Percentiles rank a stretch among this genome's conserved stretches.
Conservation (phyloP, 2,329 filamentous ascomycete species). For the Chaetothyriales sp. region DNA sequence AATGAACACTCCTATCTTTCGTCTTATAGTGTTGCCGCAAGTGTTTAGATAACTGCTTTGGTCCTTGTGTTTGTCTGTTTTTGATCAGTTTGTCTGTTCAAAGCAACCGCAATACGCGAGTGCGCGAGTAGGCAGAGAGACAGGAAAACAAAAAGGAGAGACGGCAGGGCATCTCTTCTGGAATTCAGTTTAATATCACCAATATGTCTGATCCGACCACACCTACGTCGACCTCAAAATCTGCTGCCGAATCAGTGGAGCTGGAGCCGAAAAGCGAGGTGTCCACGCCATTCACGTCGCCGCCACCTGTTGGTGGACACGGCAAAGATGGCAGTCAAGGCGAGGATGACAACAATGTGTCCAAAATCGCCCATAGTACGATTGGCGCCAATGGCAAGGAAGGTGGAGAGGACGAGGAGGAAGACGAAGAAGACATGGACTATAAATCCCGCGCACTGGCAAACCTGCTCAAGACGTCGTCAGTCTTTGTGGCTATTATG, state of each 20-base stretch:
- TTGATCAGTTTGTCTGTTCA: neutral
- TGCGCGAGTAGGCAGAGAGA: neutral
- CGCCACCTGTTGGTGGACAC: neutral
- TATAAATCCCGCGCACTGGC: constrained; percentile 32
- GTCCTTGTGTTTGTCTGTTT: neutral
- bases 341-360: too few species aligned
- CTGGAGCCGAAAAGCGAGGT: neutral
- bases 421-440: constrained; percentile 28
- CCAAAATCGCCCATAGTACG: too few species aligned
- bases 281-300: neutral
- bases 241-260: neutral
- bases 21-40: neutral
- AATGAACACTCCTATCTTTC: neutral
- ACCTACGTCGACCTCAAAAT: neutral
- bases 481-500: constrained; percentile 37
- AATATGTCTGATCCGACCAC: too few species aligned
- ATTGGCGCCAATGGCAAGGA: too few species aligned
- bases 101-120: neutral
- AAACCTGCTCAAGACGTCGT: constrained; percentile 33
- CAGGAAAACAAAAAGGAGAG: neutral
- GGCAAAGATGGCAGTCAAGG: neutral
- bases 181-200: neutral
- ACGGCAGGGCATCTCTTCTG: neutral
- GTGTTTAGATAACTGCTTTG: neutral
- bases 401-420: constrained; percentile 9